These are phyloP conservation scores for Hibiscus syriacus DNA, from an alignment of 345 rosid genomes.

Conservation along the genomic window DNA sequence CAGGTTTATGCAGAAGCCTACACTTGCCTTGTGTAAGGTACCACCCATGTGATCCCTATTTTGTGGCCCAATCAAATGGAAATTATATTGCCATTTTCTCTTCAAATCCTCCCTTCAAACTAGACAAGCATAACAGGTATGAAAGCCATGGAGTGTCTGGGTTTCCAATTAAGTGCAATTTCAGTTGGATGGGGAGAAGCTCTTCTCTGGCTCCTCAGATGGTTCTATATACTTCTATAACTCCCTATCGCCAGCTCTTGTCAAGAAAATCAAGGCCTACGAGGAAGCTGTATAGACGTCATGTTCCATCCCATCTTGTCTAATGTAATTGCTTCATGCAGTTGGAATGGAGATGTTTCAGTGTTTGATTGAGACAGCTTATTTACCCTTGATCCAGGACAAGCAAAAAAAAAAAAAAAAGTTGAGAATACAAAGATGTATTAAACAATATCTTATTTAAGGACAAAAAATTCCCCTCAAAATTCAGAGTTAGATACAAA, in stretches of 20 bases:
- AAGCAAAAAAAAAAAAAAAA: too few species aligned
- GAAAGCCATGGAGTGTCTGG: conserved; percentile 81
- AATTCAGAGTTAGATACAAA: not conserved
- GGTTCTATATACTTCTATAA: conserved; percentile 56
- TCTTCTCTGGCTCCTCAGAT: conserved; percentile 72
- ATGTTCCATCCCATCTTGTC: conserved; percentile 57
- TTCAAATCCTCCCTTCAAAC: conserved; percentile 62
- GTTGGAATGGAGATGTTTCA: conserved; percentile 70
- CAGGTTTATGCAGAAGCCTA: conserved; percentile 87
- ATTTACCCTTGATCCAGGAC: too few species aligned
- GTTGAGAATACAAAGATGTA: not conserved
- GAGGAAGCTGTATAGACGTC: conserved; percentile 65
- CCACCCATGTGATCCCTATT: conserved; percentile 61
- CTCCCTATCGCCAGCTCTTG: conserved; percentile 39
- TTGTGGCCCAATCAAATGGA: conserved; percentile 78
- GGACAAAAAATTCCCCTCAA: not conserved
- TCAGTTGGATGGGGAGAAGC: conserved; percentile 59
- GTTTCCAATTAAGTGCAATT: conserved; percentile 71
- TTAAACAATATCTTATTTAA: not conserved
- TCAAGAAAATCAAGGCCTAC: conserved; percentile 55
- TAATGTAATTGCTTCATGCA: conserved; percentile 59
- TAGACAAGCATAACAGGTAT: conserved; percentile 63
- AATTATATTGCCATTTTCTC: conserved; percentile 81
- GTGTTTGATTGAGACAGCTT: conserved; percentile 25
- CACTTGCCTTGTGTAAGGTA: conserved; percentile 64